These are phyloP conservation scores for Geum urbanum DNA, from an alignment of 306 rosid species.

Conservation along the genomic window DNA sequence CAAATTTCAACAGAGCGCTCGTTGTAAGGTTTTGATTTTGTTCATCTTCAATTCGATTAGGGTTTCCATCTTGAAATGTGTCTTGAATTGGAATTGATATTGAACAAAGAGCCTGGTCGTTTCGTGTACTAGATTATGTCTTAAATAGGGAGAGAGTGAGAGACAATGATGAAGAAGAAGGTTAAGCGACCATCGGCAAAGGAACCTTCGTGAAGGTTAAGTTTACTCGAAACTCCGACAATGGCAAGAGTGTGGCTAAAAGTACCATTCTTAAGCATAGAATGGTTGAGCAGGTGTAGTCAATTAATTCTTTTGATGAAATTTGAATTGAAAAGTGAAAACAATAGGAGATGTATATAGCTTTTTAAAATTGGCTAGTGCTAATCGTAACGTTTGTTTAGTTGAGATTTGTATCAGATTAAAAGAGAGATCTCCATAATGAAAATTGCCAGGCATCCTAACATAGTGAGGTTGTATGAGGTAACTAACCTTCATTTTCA, in stretches of 20 bases:
- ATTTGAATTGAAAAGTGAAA: too few relatives aligned
- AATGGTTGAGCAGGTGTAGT: conserved; percentile 93
- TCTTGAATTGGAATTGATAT: too few relatives aligned
- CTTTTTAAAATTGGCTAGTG: background rate
- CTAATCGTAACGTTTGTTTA: background rate
- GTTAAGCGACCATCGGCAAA: conserved; percentile 78
- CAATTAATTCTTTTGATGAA: background rate
- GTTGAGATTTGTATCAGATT: conserved; percentile 52
- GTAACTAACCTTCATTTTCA: conserved; percentile 31
- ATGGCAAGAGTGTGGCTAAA: conserved; percentile 80
- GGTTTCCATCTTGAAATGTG: too few relatives aligned
- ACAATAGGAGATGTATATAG: background rate
- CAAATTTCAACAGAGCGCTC: too few relatives aligned
- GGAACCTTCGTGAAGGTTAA: conserved; percentile 95
- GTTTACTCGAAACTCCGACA: conserved; percentile 60
- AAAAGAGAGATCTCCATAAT: conserved; percentile 93
- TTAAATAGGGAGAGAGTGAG: too few relatives aligned
- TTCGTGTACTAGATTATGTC: too few relatives aligned
- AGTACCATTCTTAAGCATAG: conserved; percentile 67
- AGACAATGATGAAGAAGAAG: conserved; percentile 51
- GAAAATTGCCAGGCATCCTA: conserved; percentile 94
- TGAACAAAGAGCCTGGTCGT: too few relatives aligned
- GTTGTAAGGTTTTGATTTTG: too few relatives aligned
- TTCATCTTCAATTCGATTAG: too few relatives aligned
- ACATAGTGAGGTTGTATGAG: conserved; percentile 88